These are phyloP conservation scores for Exophiala lecanii-corni DNA, from an alignment of 2,329 filamentous ascomycete species.

Conservation along the genomic window DNA sequence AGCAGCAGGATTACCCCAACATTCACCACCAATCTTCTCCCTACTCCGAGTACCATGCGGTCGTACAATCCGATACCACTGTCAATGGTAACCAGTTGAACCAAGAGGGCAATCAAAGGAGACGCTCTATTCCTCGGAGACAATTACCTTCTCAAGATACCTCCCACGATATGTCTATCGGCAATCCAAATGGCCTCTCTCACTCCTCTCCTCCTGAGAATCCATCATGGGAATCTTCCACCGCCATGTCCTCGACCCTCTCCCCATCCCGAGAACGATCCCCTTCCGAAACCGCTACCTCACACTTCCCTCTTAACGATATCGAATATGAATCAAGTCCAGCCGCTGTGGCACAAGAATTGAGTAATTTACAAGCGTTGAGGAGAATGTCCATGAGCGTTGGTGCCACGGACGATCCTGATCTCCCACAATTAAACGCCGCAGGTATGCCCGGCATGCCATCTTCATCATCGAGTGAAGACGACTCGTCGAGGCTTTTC, in stretches of 20 bases:
- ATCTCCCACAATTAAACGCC: constrained; percentile 41
- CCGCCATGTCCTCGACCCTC: constrained; percentile 54
- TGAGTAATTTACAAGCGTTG: constrained; percentile 86
- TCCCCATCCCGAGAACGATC: constrained; percentile 51
- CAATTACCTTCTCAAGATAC: constrained; percentile 16
- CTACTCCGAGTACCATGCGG: constrained; percentile 8
- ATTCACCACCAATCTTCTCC: not conserved
- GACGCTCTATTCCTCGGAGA: constrained; percentile 16
- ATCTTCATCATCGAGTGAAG: constrained; percentile 59
- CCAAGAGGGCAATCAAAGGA: constrained; percentile 7
- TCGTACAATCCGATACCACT: constrained; percentile 2
- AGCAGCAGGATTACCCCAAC: not conserved
- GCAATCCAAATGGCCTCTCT: constrained; percentile 32
- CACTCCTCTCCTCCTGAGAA: constrained; percentile 26
- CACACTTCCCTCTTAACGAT: constrained; percentile 70
- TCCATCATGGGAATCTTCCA: constrained; percentile 40
- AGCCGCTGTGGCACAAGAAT: constrained; percentile 82
- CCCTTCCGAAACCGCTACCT: constrained; percentile 51
- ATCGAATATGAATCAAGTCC: constrained; percentile 87
- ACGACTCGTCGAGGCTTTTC: constrained; percentile 80
- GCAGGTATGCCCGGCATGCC: constrained; percentile 41
- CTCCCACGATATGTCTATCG: constrained; percentile 11
- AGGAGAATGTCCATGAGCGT: constrained; percentile 95
- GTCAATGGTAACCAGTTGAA: constrained; percentile 8
- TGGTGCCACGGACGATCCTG: constrained; percentile 57